Evolutionary conservation across 768 basidiomycete species (phyloP), one percentile per base, ranked within the genome.

Genomic region (Guyanaporus albipodus): DNA sequence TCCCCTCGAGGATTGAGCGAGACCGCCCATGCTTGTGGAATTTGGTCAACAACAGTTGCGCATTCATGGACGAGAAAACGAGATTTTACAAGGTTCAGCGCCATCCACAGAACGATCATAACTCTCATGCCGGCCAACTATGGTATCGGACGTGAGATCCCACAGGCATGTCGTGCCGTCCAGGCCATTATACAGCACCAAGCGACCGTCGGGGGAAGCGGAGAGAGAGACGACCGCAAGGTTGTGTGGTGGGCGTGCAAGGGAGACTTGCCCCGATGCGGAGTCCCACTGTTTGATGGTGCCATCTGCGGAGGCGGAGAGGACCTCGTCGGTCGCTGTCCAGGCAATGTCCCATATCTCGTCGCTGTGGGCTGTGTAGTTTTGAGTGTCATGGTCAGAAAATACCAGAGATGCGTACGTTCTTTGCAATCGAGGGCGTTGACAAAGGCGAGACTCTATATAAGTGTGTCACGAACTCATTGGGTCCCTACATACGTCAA

Each of bases 211-310:
- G 0, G 77, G 74, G 17, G 83, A 77, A 8, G 80, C 79, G 15
- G 88, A 90, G 27, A 95, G 67, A 6, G 91, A 91, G 15, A 90
- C 80, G 53, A 92, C 79, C 3, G 88, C 92, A 17, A 95, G 82
- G 7, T 89, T 82, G 67, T 95, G 89, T n/a, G 85, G 74, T 29
- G 79, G 67, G 15, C 82, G 80, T 27, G 82, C 70, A 10, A 71
- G 71, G 43, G 75, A 73, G 3, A 79, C 77, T 55, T 86, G 80
- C 18, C 85, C 86, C 5, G 83, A 75, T 3, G 73, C 69, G 18
- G 84, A 72, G 52, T 84, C 75, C 83, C 83, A 88, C 49, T 82
- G 83, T 56, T 82, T 83, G 59, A 86, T 75, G 6, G 78, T 75
- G 4, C 90, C 90, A 57, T 91, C 90, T 1, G 87, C 86, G 10